Evolutionary conservation across 768 basidiomycete species (phyloP).

Genomic region (Stropharia rugosoannulata): DNA sequence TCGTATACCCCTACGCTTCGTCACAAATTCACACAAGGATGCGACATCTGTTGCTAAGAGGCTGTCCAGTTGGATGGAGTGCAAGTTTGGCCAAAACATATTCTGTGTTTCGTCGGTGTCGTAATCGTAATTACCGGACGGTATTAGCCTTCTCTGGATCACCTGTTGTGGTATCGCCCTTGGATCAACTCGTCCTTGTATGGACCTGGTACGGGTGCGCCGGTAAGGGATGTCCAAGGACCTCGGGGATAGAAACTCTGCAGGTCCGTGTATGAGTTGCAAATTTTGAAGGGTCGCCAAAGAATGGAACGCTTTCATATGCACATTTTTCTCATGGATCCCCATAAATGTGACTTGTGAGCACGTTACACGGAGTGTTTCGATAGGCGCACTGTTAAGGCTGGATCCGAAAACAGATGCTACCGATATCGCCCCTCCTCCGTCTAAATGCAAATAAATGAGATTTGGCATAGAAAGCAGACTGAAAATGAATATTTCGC

Average conservation of each 20-base stretch:
- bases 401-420: conserved; percentile 6
- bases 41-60: conserved; percentile 10
- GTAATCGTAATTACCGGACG: neutral
- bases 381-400: conserved; percentile 5
- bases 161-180: neutral
- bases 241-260: neutral
- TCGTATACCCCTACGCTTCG: conserved; percentile 6
- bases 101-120: neutral
- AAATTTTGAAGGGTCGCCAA: conserved; percentile 9
- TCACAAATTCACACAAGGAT: conserved; percentile 12
- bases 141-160: neutral
- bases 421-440: neutral
- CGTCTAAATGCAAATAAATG: conserved; percentile 11
- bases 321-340: neutral
- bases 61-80: conserved; percentile 12
- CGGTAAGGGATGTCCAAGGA: neutral
- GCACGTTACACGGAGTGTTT: conserved; percentile 12
- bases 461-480: conserved; percentile 15
- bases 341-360: neutral
- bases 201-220: neutral
- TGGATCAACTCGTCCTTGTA: neutral
- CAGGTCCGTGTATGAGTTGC: conserved; percentile 8
- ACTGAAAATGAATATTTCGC: conserved; percentile 8
- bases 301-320: conserved; percentile 3
- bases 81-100: conserved; percentile 2